Evolutionary conservation across 2,329 filamentous ascomycete genomes (phyloP), one percentile per base, ranked within the genome.

Genomic region (Conoideocrella luteorostrata): DNA sequence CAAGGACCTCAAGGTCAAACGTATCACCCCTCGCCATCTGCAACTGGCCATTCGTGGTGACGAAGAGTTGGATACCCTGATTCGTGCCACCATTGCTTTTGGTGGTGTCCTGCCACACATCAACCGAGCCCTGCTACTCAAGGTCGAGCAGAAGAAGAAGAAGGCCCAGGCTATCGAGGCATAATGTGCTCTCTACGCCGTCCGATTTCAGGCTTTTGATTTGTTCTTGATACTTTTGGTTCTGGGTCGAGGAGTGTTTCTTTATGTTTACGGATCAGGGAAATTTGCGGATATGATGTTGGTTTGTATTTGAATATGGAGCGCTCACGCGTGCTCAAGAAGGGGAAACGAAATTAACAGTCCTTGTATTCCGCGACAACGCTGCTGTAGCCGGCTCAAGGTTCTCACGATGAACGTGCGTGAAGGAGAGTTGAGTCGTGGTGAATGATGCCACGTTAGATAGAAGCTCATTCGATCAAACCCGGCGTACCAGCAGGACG

Each of bases 1-100:
- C 68, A 97, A 97, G 78, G 93, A 98, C 69, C 86, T 97, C 64
- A 98, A 97, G 73, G 93, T 97, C 73, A 98, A 97, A 83, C 93
- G 93, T 70, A 98, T 98, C 70, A 97, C 91, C 11, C 93, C 93
- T 45, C 90, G 93, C 67, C 93, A 98, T 69, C 74, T 98, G 53
- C 93, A 98, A 70, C 86, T 98, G 51, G 93, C 93, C 59, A 98
- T 98, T 64, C 89, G 93, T 61, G 93, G 93, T 62, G 93, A 98
- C 68, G 93, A 98, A 72, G 93, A 98, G 70, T 78, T 98, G 57
- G 93, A 98, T 67, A 97, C 90, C 20, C 77, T 98, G 46, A 97
- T 98, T 65, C 87, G 90, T 59, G 93, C 93, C 46, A 98, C 93
- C 50, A 98, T 98, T 61, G 93, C 93, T 48, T 97, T 94, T 57